A percentile compares a stretch with the other conserved stretches of the same genome.
These are phyloP conservation scores for Trametes cinnabarina DNA, from an alignment of 768 basidiomycete species.

Conservation along the genomic window DNA sequence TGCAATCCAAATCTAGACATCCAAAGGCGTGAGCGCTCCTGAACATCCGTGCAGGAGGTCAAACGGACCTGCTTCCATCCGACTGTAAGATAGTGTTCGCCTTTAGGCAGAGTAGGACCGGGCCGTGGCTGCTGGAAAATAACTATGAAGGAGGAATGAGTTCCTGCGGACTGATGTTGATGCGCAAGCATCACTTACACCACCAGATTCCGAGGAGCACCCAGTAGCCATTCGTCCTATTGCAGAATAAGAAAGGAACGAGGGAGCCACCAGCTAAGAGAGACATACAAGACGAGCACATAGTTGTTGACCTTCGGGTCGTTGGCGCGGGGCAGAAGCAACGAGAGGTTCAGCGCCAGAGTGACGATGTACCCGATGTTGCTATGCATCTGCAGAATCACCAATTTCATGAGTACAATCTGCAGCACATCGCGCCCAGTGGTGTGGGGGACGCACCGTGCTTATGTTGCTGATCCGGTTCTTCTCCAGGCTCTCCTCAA, in stretches of 20 bases:
- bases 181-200: slow-evolving; percentile 50
- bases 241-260: neutral
- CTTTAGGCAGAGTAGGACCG: slow-evolving; percentile 75
- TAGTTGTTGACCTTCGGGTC: slow-evolving; percentile 74
- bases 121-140: slow-evolving; percentile 84
- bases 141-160: slow-evolving; percentile 40
- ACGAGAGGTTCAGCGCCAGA: slow-evolving; percentile 62
- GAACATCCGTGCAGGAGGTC: neutral
- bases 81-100: slow-evolving; percentile 73
- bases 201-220: slow-evolving; percentile 83
- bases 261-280: slow-evolving; percentile 19
- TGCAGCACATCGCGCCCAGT: too few species aligned
- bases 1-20: slow-evolving; percentile 70
- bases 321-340: slow-evolving; percentile 59
- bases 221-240: slow-evolving; percentile 71
- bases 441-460: slow-evolving; percentile 66
- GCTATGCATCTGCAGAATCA: slow-evolving; percentile 62
- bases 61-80: slow-evolving; percentile 78
- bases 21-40: neutral
- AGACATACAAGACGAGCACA: slow-evolving; percentile 56
- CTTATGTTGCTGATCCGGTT: slow-evolving; percentile 84
- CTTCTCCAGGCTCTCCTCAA: slow-evolving; percentile 77
- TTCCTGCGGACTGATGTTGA: neutral
- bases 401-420: too few species aligned
- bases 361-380: slow-evolving; percentile 73